Conservation (phyloP, 2,329 filamentous ascomycete genomes). For the Balansia obtecta region DNA sequence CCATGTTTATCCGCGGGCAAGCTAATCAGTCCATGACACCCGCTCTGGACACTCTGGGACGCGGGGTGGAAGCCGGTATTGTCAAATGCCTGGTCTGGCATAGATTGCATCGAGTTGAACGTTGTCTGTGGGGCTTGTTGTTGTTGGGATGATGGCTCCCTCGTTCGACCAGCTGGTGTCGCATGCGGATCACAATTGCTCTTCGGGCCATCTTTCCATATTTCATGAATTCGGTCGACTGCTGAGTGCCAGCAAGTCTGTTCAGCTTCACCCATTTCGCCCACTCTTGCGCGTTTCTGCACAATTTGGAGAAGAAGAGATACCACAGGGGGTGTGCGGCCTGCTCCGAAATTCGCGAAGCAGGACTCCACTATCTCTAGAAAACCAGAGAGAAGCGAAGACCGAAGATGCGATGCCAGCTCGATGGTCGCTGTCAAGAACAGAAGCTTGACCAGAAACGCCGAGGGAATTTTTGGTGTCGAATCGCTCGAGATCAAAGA, state of each 20-base stretch:
- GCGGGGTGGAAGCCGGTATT: neutral
- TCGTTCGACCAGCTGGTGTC: neutral
- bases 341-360: conserved; percentile 19
- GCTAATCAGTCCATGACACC: neutral
- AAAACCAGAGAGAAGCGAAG: conserved; percentile 24
- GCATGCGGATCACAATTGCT: neutral
- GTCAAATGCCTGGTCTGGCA: neutral
- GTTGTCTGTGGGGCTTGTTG: neutral
- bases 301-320: conserved; percentile 22
- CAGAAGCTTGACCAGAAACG: conserved; percentile 24
- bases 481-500: conserved; percentile 23
- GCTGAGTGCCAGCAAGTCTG: conserved; percentile 19
- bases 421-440: conserved; percentile 25
- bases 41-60: neutral
- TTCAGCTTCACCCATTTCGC: conserved; percentile 20
- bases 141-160: neutral
- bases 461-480: conserved; percentile 22
- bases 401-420: conserved; percentile 18
- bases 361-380: conserved; percentile 23
- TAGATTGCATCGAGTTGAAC: neutral
- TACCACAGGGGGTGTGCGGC: conserved; percentile 22
- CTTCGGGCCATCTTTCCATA: conserved; percentile 3
- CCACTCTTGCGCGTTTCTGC: conserved; percentile 17
- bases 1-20: neutral
- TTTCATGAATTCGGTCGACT: conserved; percentile 13